Percentiles rank a stretch among this genome's conserved stretches.
Evolutionary conservation across 2,329 filamentous ascomycete species (phyloP).

Genomic region (Coniochaeta prunicola): DNA sequence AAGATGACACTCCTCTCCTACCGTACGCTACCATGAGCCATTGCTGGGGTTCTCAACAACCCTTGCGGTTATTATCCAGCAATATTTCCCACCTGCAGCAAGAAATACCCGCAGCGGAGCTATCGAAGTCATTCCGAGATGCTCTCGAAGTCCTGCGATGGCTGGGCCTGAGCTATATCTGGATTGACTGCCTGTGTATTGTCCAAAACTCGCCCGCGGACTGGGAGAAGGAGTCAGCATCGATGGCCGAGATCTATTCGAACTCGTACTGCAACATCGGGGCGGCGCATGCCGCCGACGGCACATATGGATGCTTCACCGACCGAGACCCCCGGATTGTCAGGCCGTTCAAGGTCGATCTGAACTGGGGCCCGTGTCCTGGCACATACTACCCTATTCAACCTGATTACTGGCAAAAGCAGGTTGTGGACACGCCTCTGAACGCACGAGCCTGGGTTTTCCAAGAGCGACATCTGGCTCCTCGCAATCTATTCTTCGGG

Average conservation of each 20-base stretch:
- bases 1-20: too few relatives aligned
- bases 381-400: neutral
- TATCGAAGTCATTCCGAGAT: neutral
- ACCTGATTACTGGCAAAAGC: neutral
- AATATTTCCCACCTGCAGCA: neutral
- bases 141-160: neutral
- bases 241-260: neutral
- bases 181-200: constrained; percentile 5
- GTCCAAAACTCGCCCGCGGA: neutral
- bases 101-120: neutral
- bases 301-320: neutral
- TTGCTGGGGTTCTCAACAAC: neutral
- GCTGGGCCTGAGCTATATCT: neutral
- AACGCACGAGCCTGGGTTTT: neutral
- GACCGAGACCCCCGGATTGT: neutral
- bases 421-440: neutral
- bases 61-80: neutral
- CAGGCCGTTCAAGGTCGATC: neutral
- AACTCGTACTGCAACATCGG: constrained; percentile 6
- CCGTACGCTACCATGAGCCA: neutral
- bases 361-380: neutral
- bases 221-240: neutral
- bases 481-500: neutral
- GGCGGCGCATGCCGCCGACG: constrained; percentile 9
- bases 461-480: neutral